phyloP scores from a whole-genome alignment of 2,329 filamentous ascomycete species.

The Penicillium sp. region DNA sequence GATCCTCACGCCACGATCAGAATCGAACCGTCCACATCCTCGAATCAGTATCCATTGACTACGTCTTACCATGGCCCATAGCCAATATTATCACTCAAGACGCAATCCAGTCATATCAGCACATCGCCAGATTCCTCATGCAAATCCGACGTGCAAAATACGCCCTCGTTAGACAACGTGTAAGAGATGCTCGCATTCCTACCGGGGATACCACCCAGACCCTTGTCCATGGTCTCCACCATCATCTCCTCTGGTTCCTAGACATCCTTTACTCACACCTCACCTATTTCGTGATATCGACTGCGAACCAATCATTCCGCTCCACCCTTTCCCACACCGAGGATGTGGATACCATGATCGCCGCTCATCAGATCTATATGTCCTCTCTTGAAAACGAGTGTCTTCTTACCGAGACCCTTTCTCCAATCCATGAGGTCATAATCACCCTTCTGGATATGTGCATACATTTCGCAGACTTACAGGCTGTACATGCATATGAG shows the following conservation, averaged over 20 bases:
- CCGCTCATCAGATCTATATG: conserved; percentile 65
- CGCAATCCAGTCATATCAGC: conserved; percentile 67
- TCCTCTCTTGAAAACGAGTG: conserved; percentile 66
- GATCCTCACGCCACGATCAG: conserved; percentile 46
- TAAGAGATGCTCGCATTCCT: conserved; percentile 29
- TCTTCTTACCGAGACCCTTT: conserved; percentile 67
- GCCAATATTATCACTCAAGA: conserved; percentile 71
- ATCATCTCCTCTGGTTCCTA: conserved; percentile 75
- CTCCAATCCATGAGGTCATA: conserved; percentile 70
- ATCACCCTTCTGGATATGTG: conserved; percentile 76
- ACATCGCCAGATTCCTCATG: conserved; percentile 72
- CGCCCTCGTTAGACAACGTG: conserved; percentile 58
- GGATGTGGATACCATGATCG: conserved; percentile 81
- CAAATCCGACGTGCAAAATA: conserved; percentile 73
- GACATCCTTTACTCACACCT: conserved; percentile 75
- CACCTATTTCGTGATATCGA: conserved; percentile 68
- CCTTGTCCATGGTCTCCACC: conserved; percentile 55
- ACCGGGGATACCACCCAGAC: conserved; percentile 35
- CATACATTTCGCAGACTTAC: conserved; percentile 66
- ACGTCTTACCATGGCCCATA: conserved; percentile 65
- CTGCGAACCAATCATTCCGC: conserved; percentile 59
- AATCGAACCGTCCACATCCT: conserved; percentile 64
- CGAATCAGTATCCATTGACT: conserved; percentile 64
- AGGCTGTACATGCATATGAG: conserved; percentile 43
- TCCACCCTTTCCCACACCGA: conserved; percentile 59